Percentiles rank a stretch among this genome's conserved stretches.
Conservation (phyloP, 352 stramenopile species). For the Phytophthora pluvialis region DNA sequence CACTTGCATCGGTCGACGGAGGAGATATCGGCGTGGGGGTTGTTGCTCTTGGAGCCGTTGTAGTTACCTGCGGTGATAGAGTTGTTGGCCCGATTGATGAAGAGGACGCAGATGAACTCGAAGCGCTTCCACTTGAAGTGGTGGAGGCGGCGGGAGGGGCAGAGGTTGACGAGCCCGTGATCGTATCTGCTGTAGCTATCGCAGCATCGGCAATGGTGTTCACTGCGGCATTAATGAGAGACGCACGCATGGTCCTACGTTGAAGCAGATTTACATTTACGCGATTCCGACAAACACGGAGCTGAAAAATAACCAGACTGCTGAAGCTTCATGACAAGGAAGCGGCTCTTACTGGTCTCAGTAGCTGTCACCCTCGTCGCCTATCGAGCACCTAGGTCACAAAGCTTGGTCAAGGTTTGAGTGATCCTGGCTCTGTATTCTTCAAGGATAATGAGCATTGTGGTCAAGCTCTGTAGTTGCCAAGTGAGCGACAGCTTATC, state of each 20-base stretch:
- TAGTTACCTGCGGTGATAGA: background rate
- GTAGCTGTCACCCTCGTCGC: conserved; percentile 9
- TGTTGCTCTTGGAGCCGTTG: background rate
- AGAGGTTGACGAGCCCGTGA: conserved; percentile 5
- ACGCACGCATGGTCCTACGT: conserved; percentile 7
- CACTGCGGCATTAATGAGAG: conserved; percentile 9
- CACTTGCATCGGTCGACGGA: background rate
- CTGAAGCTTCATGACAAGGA: background rate
- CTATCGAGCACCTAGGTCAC: conserved; percentile 8
- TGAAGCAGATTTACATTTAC: background rate
- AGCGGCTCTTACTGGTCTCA: conserved; percentile 22
- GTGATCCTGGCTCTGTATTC: background rate
- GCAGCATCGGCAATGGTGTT: conserved; percentile 10
- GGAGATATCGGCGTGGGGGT: background rate
- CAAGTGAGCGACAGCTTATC: conserved; percentile 1
- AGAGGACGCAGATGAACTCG: background rate
- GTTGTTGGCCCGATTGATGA: background rate
- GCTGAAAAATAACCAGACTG: background rate
- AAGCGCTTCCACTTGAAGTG: conserved; percentile 4
- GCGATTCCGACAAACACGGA: too few relatives aligned
- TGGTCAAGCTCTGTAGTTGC: background rate
- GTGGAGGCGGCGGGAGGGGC: background rate
- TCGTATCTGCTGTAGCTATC: conserved; percentile 12
- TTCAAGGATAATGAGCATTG: conserved; percentile 1
- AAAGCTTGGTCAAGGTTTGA: background rate